These are phyloP conservation scores for Phylloporus scabripes DNA, from an alignment of 768 basidiomycete species.

Conservation along the genomic window DNA sequence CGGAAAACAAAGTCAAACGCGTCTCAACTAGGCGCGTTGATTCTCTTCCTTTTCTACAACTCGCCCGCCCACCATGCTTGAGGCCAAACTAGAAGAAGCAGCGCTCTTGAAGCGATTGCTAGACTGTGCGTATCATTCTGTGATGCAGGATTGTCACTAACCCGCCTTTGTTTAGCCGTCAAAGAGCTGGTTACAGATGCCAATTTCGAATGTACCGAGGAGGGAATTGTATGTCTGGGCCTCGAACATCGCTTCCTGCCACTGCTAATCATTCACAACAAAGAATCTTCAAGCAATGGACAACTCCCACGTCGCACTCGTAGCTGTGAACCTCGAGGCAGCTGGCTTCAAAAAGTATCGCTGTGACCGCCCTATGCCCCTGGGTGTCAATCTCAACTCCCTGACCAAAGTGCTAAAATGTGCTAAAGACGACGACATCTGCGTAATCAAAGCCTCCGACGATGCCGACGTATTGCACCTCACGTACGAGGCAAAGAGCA, in stretches of 20 bases:
- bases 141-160: neutral
- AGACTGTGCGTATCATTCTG: slow-evolving; percentile 58
- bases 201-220: slow-evolving; percentile 96
- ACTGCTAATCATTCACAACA: slow-evolving; percentile 1
- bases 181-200: slow-evolving; percentile 97
- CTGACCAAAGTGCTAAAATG: slow-evolving; percentile 96
- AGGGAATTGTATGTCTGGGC: slow-evolving; percentile 65
- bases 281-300: slow-evolving; percentile 97
- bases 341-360: slow-evolving; percentile 83
- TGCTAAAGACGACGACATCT: slow-evolving; percentile 92
- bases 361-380: slow-evolving; percentile 91
- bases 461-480: slow-evolving; percentile 85
- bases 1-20: slow-evolving; percentile 29
- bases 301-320: slow-evolving; percentile 98
- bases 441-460: slow-evolving; percentile 86
- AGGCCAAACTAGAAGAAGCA: slow-evolving; percentile 88
- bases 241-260: neutral
- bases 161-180: slow-evolving; percentile 55
- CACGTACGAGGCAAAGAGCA: slow-evolving; percentile 87
- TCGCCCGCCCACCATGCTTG: slow-evolving; percentile 52
- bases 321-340: slow-evolving; percentile 75
- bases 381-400: slow-evolving; percentile 81
- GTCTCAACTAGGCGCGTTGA: slow-evolving; percentile 20
- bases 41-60: slow-evolving; percentile 4
- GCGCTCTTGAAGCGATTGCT: slow-evolving; percentile 87